Percentiles rank a stretch among this genome's conserved stretches.
phyloP scores from a whole-genome alignment of 2,329 filamentous ascomycete species.

The Coleophoma eucalyptorum region DNA sequence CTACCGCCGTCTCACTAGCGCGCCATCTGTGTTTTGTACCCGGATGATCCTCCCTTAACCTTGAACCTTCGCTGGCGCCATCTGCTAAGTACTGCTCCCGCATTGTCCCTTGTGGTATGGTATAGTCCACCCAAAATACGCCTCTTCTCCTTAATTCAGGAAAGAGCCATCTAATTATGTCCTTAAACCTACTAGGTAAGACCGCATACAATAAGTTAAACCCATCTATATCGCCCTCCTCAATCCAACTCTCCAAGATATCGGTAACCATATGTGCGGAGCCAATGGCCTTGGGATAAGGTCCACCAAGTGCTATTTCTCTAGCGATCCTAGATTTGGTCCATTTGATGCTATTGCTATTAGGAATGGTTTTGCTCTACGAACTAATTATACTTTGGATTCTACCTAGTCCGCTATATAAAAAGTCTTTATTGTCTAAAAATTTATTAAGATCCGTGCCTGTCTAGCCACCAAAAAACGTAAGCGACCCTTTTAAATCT shows the following conservation, averaged over 20 bases:
- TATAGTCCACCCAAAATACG: no score
- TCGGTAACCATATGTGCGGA: constrained; percentile 52
- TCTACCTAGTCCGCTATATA: constrained; percentile 51
- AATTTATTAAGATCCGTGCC: constrained; percentile 59
- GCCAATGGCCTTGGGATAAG: constrained; percentile 50
- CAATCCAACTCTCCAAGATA: constrained; percentile 62
- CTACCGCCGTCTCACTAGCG: no score
- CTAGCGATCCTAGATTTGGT: constrained; percentile 68
- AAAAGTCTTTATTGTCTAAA: constrained; percentile 49
- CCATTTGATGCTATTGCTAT: constrained; percentile 50
- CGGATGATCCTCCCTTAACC: no score
- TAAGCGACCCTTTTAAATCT: constrained; percentile 60
- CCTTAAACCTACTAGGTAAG: constrained; percentile 63
- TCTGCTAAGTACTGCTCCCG: no score
- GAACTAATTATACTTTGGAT: constrained; percentile 46
- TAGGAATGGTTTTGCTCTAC: constrained; percentile 43
- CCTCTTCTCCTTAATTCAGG: constrained; percentile 60
- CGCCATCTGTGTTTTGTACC: no score
- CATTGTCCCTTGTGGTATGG: no score
- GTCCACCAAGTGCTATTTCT: constrained; percentile 64
- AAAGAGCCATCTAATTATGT: constrained; percentile 61
- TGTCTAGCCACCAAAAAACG: constrained; percentile 71
- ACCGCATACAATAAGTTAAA: constrained; percentile 71
- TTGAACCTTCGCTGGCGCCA: no score
- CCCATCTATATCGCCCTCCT: constrained; percentile 67